A percentile compares a stretch with the other conserved stretches of the same genome.
Conservation (phyloP, 129 eudicot species). For the Artemisia annua region DNA sequence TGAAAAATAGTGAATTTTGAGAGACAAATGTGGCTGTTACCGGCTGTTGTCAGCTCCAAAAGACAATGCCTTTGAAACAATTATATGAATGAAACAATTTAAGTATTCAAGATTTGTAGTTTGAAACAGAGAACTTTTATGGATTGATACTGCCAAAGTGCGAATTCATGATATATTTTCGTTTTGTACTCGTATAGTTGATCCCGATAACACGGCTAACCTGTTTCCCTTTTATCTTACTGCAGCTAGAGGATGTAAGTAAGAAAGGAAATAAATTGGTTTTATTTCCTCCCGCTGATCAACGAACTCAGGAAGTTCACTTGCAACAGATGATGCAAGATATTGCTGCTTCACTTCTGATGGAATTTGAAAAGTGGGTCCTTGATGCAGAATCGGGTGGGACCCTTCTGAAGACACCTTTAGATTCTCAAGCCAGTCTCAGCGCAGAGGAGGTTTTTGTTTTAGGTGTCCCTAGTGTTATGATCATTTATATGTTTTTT, state of each 20-base stretch:
- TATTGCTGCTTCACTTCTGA: conserved; percentile 90
- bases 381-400: conserved; percentile 85
- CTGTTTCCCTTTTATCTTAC: conserved; percentile 9
- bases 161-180: not conserved
- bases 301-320: conserved; percentile 84
- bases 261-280: conserved; percentile 59
- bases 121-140: conserved; percentile 2
- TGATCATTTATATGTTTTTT: conserved; percentile 17
- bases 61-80: no score
- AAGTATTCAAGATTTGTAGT: conserved; percentile 1
- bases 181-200: not conserved
- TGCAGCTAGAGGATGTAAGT: conserved; percentile 79
- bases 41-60: no score
- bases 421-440: conserved; percentile 98
- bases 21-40: no score
- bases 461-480: conserved; percentile 83
- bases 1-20: no score
- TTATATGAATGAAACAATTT: no score
- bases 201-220: not conserved
- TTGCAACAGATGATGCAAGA: conserved; percentile 96
- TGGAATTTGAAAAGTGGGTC: conserved; percentile 96
- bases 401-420: conserved; percentile 91
- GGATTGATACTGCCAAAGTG: not conserved
- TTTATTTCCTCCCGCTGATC: conserved; percentile 92
- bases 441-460: conserved; percentile 99